These are phyloP conservation scores for Smittium culicis DNA, from an alignment of 371 early-diverging fungal genomes.

Conservation along the genomic window DNA sequence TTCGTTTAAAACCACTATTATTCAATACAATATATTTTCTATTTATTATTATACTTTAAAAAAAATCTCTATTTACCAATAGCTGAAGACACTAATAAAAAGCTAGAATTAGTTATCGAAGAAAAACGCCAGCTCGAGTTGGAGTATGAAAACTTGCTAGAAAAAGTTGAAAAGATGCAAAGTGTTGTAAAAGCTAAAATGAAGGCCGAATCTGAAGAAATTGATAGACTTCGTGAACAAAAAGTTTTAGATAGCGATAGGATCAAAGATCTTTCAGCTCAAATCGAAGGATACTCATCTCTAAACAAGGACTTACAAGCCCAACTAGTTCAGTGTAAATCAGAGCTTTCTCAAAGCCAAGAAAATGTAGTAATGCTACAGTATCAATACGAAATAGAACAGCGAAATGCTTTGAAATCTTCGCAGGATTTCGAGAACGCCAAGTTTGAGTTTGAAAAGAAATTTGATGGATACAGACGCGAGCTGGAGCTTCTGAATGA, in stretches of 20 bases:
- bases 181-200: conserved; percentile 32
- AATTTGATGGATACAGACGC: conserved; percentile 14
- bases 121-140: conserved; percentile 23
- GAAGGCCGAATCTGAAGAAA: conserved; percentile 32
- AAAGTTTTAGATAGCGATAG: conserved; percentile 8
- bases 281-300: conserved; percentile 1
- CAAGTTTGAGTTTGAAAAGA: conserved; percentile 9
- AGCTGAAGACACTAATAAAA: neutral
- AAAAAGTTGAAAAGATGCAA: conserved; percentile 32
- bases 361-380: conserved; percentile 23
- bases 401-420: conserved; percentile 14
- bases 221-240: conserved; percentile 27
- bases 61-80: neutral
- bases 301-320: conserved; percentile 9
- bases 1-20: neutral
- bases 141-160: conserved; percentile 31
- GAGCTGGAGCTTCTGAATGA: conserved; percentile 15
- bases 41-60: neutral
- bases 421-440: conserved; percentile 13
- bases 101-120: conserved; percentile 16
- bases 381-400: conserved; percentile 16
- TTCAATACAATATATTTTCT: neutral
- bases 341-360: conserved; percentile 19
- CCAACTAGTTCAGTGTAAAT: conserved; percentile 8
- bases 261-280: conserved; percentile 1